Percentiles rank a stretch among this genome's conserved stretches.
These are phyloP conservation scores for Mycena citricolor DNA, from an alignment of 1,284 basidiomycete species.

Conservation along the genomic window DNA sequence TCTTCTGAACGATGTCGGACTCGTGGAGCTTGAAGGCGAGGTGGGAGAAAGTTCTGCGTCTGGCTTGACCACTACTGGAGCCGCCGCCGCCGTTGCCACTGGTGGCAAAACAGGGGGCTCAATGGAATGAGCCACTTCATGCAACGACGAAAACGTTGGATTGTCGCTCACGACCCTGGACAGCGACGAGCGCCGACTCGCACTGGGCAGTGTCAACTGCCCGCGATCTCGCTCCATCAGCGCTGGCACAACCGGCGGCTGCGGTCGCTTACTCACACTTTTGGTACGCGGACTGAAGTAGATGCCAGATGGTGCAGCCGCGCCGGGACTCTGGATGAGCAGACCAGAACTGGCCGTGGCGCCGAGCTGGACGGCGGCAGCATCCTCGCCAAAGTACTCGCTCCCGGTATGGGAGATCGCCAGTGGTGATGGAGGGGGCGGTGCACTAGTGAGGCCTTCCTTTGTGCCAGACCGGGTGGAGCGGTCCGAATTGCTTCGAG, in stretches of 20 bases:
- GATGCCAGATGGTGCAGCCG: conserved; percentile 91
- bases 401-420: conserved; percentile 72
- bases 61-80: neutral
- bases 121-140: conserved; percentile 27
- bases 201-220: conserved; percentile 32
- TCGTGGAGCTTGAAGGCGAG: conserved; percentile 15
- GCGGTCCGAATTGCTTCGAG: conserved; percentile 59
- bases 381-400: conserved; percentile 81
- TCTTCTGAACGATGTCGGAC: conserved; percentile 21
- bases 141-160: conserved; percentile 29
- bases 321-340: conserved; percentile 88
- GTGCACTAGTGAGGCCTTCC: conserved; percentile 37
- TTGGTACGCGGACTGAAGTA: conserved; percentile 85
- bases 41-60: conserved; percentile 4
- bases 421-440: conserved; percentile 71
- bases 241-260: conserved; percentile 26
- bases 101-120: neutral
- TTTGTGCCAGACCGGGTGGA: conserved; percentile 52
- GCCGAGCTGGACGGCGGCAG: conserved; percentile 65
- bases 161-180: conserved; percentile 22
- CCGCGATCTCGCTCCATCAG: conserved; percentile 45
- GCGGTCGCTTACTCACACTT: conserved; percentile 25
- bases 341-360: conserved; percentile 83
- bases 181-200: conserved; percentile 25
- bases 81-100: neutral